phyloP scores from a whole-genome alignment of 2,329 filamentous ascomycete genomes.

The Apiospora marii region DNA sequence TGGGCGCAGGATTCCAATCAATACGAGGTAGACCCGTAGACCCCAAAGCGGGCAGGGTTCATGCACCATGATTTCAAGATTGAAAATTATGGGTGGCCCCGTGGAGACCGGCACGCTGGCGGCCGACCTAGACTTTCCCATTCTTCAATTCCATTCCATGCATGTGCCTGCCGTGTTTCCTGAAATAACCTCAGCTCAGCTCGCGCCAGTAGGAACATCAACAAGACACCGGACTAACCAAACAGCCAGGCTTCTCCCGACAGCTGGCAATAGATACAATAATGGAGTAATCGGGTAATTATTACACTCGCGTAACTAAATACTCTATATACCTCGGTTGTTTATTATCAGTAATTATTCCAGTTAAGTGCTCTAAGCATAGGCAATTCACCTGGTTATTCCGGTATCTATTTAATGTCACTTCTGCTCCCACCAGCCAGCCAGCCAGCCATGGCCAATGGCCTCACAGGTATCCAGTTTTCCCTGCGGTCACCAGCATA shows the following conservation, averaged over 20 bases:
- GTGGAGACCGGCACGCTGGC: not conserved
- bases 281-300: no score
- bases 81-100: not conserved
- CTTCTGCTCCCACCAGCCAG: no score
- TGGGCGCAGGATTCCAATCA: not conserved
- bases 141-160: not conserved
- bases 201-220: no score
- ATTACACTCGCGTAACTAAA: no score
- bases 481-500: not conserved
- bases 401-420: no score
- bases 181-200: slow-evolving; percentile 14
- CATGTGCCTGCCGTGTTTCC: slow-evolving; percentile 1
- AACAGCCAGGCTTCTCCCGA: no score
- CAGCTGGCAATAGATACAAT: no score
- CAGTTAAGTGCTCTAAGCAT: no score
- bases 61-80: slow-evolving; percentile 14
- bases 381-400: no score
- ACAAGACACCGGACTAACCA: no score
- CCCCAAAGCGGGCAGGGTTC: slow-evolving; percentile 18
- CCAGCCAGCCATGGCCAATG: not conserved
- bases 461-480: not conserved
- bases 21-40: not conserved
- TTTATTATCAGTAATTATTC: no score
- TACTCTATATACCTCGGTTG: no score
- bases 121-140: not conserved